Conservation (phyloP, 1,139 yeast genomes). For the Nakaseomyces kungkrabaensis region DNA sequence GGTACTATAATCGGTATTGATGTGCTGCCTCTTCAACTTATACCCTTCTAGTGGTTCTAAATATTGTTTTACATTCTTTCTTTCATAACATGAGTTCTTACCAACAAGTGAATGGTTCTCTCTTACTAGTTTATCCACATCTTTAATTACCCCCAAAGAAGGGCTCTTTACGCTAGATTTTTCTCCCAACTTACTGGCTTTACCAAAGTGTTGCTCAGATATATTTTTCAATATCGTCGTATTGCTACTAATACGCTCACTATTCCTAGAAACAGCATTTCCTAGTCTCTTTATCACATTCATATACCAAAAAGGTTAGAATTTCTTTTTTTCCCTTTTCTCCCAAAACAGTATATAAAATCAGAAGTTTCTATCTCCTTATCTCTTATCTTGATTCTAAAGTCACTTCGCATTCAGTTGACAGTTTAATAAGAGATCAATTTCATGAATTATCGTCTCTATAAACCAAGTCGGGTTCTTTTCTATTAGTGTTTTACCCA, state of each 20-base stretch:
- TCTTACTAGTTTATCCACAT: background rate
- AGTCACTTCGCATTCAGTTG: too few relatives aligned
- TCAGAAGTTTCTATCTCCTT: too few relatives aligned
- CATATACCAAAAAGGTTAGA: background rate
- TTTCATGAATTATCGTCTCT: too few relatives aligned
- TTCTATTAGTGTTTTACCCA: too few relatives aligned
- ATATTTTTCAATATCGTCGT: background rate
- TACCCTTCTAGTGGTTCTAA: constrained; percentile 21
- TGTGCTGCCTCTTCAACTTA: constrained; percentile 15
- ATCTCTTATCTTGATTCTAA: too few relatives aligned
- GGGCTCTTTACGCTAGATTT: background rate
- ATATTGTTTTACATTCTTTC: constrained; percentile 20
- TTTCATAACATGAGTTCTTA: constrained; percentile 25
- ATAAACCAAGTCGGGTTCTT: too few relatives aligned
- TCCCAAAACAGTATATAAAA: background rate
- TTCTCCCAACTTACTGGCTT: background rate
- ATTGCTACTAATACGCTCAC: background rate
- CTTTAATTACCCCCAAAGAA: background rate
- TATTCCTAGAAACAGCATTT: background rate
- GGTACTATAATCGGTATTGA: constrained; percentile 3
- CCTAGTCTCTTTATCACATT: constrained; percentile 1
- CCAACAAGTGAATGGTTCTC: constrained; percentile 21
- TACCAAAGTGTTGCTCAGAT: background rate
- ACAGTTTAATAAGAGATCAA: too few relatives aligned
- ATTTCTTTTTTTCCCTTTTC: background rate